A percentile compares a stretch with the other conserved stretches of the same genome.
Evolutionary conservation across 352 stramenopile genomes (phyloP).

Genomic region (Phytopythium aichiense): DNA sequence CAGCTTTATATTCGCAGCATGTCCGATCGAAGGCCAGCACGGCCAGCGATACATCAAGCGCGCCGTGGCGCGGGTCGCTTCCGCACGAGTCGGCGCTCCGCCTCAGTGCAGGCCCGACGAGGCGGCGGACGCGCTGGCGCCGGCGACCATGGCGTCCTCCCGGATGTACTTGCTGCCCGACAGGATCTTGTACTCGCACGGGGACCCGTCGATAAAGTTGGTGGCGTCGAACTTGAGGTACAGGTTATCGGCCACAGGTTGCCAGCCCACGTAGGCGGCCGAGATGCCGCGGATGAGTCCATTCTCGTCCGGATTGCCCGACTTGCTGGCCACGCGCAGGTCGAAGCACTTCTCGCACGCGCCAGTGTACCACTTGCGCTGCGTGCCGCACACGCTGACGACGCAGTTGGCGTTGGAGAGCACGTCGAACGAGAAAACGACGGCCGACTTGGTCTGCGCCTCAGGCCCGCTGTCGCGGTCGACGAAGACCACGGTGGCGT

Average conservation of each 20-base stretch:
- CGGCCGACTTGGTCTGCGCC: conserved; percentile 44
- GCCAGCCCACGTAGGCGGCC: conserved; percentile 47
- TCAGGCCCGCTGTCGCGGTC: conserved; percentile 30
- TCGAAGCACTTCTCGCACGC: conserved; percentile 67
- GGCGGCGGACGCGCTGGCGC: conserved; percentile 7
- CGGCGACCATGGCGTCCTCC: conserved; percentile 12
- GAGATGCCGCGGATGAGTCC: conserved; percentile 66
- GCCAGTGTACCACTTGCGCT: conserved; percentile 61
- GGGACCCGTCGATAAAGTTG: conserved; percentile 69
- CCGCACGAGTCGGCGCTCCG: background rate
- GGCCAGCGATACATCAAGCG: background rate
- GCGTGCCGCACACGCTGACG: conserved; percentile 62
- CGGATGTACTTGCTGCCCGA: conserved; percentile 55
- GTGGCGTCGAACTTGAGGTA: conserved; percentile 79
- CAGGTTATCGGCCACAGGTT: conserved; percentile 53
- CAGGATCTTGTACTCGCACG: conserved; percentile 68
- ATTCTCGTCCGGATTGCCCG: conserved; percentile 39
- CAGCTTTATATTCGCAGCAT: conserved; percentile 12
- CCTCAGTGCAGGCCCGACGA: background rate
- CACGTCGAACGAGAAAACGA: conserved; percentile 73
- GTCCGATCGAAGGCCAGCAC: background rate
- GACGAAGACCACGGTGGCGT: conserved; percentile 71
- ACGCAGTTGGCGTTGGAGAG: conserved; percentile 65
- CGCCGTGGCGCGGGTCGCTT: background rate
- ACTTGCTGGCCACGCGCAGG: conserved; percentile 67